A percentile compares a stretch with the other conserved stretches of the same genome.
Evolutionary conservation across 2,329 filamentous ascomycete species (phyloP).

Genomic region (Talaromyces islandicus): DNA sequence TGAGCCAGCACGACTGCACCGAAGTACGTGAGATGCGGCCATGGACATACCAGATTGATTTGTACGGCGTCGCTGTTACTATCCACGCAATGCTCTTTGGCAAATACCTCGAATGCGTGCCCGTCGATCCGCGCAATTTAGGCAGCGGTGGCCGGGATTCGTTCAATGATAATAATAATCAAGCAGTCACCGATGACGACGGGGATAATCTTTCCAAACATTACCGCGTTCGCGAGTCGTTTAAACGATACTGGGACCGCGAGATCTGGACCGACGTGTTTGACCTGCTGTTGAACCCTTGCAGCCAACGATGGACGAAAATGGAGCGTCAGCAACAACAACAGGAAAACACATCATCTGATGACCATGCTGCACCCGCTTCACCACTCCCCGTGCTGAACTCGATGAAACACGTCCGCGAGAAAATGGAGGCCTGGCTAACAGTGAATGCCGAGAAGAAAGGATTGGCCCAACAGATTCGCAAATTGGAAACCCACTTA

Average conservation of each 20-base stretch:
- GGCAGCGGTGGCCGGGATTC: constrained; percentile 12
- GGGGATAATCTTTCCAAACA: constrained; percentile 44
- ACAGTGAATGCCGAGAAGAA: constrained; percentile 77
- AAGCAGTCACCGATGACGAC: neutral
- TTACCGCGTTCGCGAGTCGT: constrained; percentile 72
- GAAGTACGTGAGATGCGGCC: constrained; percentile 92
- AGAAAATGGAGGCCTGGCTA: constrained; percentile 80
- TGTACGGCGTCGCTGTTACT: constrained; percentile 84
- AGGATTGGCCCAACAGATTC: constrained; percentile 50
- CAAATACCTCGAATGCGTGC: constrained; percentile 80
- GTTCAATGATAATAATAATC: neutral
- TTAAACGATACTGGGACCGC: constrained; percentile 96
- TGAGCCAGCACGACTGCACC: constrained; percentile 76
- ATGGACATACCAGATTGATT: constrained; percentile 98
- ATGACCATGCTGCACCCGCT: constrained; percentile 9
- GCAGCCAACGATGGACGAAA: constrained; percentile 51
- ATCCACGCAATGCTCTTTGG: constrained; percentile 88
- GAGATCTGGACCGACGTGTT: constrained; percentile 84
- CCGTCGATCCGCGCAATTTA: constrained; percentile 26
- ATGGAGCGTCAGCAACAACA: constrained; percentile 44
- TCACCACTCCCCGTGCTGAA: constrained; percentile 64
- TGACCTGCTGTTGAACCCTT: constrained; percentile 77
- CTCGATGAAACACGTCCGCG: constrained; percentile 62
- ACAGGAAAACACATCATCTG: neutral
- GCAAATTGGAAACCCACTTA: constrained; percentile 63